Evolutionary conservation across 805 yeast genomes (phyloP).

Genomic region (Kazachstania kunashirensis): DNA sequence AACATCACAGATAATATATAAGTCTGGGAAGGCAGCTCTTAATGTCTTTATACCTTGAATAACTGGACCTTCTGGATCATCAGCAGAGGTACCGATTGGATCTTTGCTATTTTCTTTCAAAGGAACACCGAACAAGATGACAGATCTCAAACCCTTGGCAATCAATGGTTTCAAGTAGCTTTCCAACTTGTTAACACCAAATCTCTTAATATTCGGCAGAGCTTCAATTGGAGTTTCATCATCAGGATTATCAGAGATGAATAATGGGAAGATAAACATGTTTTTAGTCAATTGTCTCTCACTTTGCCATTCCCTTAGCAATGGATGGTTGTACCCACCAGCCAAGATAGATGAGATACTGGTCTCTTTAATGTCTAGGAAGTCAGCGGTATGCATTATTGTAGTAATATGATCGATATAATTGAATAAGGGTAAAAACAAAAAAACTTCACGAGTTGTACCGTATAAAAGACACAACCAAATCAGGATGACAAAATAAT

Average conservation of each 20-base stretch:
- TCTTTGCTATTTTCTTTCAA: constrained; percentile 69
- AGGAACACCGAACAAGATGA: constrained; percentile 88
- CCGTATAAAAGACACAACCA: no score
- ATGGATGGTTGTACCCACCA: constrained; percentile 91
- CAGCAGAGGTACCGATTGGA: constrained; percentile 77
- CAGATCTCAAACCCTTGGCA: constrained; percentile 73
- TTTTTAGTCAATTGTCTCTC: constrained; percentile 74
- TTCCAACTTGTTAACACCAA: constrained; percentile 70
- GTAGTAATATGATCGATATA: no score
- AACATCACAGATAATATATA: constrained; percentile 87
- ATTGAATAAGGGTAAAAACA: no score
- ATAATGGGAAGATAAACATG: constrained; percentile 89
- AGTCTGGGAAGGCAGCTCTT: constrained; percentile 58
- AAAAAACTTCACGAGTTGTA: no score
- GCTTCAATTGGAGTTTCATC: constrained; percentile 68
- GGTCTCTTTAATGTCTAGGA: constrained; percentile 46
- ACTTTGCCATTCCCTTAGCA: constrained; percentile 83
- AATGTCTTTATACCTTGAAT: constrained; percentile 66
- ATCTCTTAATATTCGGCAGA: constrained; percentile 79
- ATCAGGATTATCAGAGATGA: constrained; percentile 70
- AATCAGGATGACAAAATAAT: no score
- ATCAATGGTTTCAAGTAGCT: constrained; percentile 65
- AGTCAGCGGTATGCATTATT: constrained; percentile 62
- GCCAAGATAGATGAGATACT: constrained; percentile 69
- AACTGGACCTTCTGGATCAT: constrained; percentile 94